Evolutionary conservation across 2,329 filamentous ascomycete genomes (phyloP), one percentile per base, ranked within the genome.

Genomic region (Pyricularia pennisetigena): DNA sequence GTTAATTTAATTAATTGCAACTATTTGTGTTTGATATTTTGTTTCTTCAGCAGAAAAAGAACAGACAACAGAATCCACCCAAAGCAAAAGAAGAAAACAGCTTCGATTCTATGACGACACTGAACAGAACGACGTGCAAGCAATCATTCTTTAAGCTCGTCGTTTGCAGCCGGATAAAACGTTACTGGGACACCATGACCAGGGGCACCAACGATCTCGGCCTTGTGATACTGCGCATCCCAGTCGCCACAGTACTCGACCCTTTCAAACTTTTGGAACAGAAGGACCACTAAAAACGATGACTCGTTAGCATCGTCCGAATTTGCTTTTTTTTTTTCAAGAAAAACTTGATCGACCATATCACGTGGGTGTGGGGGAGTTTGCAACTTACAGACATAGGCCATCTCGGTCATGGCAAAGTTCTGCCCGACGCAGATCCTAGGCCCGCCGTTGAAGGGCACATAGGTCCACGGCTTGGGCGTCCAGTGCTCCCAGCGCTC

Each of bases 181-280:
- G 77, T 78, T 57, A 82, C 74, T 7, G 77, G 77, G 2, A 82
- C 80, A 1, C 80, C 80, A 6, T 80, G 74, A 2, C 79, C 79
- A 0, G 81, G 81, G 26, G 76, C 76, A 4, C 80, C 81, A 0
- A 82, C 80, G 32, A 82, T 75, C 69, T 82, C 80, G 3, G 80
- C 77, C 72, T 79, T 79, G 71, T 81, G 77, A 32, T 75, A 76
- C 70, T 83, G 81, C n/a, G 77, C 78, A 20, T 76, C 30, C 81
- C 80, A 82, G 65, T 82, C 78, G 2, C 80, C 80, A 4, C 79
- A 75, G 66, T 82, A 83, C 71, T 86, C 83, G 6, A 88, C 75
- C 14, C 77, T 74, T 35, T 85, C 82, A 71, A 88, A 90, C 68
- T 83, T 83, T 75, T 90, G 88, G 69, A 88, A 77, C 28, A 90